phyloP scores from a whole-genome alignment of 306 rosid genomes.

The Glycine latifolia region DNA sequence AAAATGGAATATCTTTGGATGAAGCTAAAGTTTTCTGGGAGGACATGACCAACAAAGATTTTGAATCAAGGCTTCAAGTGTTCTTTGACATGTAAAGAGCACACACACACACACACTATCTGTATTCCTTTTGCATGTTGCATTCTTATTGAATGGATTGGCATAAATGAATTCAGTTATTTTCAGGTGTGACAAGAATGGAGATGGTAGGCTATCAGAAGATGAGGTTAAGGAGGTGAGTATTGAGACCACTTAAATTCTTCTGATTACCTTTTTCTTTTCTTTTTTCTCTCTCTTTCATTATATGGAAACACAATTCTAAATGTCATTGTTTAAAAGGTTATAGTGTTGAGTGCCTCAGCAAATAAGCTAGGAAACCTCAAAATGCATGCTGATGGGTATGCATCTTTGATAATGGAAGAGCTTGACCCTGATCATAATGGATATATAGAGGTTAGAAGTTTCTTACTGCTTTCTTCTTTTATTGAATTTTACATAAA shows the following conservation, averaged over 20 bases:
- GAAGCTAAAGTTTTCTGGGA: conserved; percentile 79
- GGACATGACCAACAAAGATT: conserved; percentile 78
- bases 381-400: conserved; percentile 68
- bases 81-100: conserved; percentile 87
- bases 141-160: conserved; percentile 17
- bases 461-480: background rate
- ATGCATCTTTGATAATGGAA: conserved; percentile 94
- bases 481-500: background rate
- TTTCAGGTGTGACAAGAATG: conserved; percentile 96
- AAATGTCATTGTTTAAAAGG: conserved; percentile 61
- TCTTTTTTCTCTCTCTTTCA: background rate
- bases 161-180: conserved; percentile 36
- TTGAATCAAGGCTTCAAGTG: conserved; percentile 83
- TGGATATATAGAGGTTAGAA: conserved; percentile 86
- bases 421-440: conserved; percentile 90
- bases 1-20: conserved; percentile 58
- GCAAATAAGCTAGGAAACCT: conserved; percentile 84
- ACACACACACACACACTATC: background rate
- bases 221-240: conserved; percentile 91
- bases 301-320: conserved; percentile 41
- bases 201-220: conserved; percentile 90
- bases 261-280: background rate
- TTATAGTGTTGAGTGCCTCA: conserved; percentile 89
- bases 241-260: conserved; percentile 27
- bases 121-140: conserved; percentile 8